phyloP scores from a whole-genome alignment of 176 grass and related monocot genomes.

The Aegilops tauschii region DNA sequence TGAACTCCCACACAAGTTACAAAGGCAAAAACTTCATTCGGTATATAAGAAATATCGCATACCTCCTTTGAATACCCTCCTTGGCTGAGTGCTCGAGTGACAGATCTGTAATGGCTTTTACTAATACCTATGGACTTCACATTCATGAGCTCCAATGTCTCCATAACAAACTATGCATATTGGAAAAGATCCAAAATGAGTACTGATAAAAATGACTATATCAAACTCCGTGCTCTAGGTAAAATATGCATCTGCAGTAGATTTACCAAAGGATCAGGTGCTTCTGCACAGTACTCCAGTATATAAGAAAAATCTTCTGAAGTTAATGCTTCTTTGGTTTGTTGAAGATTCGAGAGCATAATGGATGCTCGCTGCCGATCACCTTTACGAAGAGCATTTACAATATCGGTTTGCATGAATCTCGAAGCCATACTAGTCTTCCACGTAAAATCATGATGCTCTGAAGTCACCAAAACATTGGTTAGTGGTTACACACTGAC shows the following conservation, averaged over 20 bases:
- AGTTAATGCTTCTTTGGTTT: slow-evolving; percentile 38
- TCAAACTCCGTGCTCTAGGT: slow-evolving; percentile 13
- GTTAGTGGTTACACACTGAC: slow-evolving; percentile 18
- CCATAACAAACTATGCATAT: slow-evolving; percentile 66
- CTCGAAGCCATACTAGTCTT: slow-evolving; percentile 25
- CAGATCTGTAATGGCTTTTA: slow-evolving; percentile 45
- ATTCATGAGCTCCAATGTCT: slow-evolving; percentile 74
- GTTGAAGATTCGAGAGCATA: slow-evolving; percentile 55
- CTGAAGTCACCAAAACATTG: slow-evolving; percentile 41
- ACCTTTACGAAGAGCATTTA: slow-evolving; percentile 71
- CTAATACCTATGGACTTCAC: slow-evolving; percentile 45
- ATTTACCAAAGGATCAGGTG: slow-evolving; percentile 80
- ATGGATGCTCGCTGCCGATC: slow-evolving; percentile 62
- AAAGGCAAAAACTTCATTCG: background rate
- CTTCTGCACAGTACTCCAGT: slow-evolving; percentile 72
- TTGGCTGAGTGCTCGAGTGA: slow-evolving; percentile 60
- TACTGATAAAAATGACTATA: slow-evolving; percentile 35
- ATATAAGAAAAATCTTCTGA: slow-evolving; percentile 70
- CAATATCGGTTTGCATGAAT: slow-evolving; percentile 53
- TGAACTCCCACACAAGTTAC: background rate
- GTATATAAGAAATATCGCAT: slow-evolving; percentile 26
- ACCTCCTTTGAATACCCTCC: slow-evolving; percentile 71
- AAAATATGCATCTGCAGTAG: slow-evolving; percentile 23
- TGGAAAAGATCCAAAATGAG: slow-evolving; percentile 24
- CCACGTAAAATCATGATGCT: slow-evolving; percentile 34